A percentile compares a stretch with the other conserved stretches of the same genome.
phyloP scores from a whole-genome alignment of 805 yeast genomes.

The Torulaspora quercuum region DNA sequence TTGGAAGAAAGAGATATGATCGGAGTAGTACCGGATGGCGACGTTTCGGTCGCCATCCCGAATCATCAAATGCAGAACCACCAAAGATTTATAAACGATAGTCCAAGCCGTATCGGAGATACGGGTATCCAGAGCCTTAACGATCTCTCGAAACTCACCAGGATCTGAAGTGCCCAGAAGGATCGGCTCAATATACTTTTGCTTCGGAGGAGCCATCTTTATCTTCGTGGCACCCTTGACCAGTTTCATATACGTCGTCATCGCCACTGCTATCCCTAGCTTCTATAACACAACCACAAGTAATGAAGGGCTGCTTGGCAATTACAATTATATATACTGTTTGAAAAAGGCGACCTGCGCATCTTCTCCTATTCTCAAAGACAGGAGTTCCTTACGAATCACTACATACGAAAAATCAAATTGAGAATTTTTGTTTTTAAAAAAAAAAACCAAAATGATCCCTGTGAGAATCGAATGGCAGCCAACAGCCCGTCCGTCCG shows the following conservation, averaged over 20 bases:
- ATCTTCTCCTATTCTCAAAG: not conserved
- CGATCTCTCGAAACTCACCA: conserved; percentile 59
- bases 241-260: conserved; percentile 68
- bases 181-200: conserved; percentile 93
- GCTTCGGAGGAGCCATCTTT: conserved; percentile 95
- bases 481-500: conserved; percentile 1
- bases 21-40: conserved; percentile 58
- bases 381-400: too few species aligned
- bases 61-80: conserved; percentile 85
- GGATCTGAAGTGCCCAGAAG: conserved; percentile 45
- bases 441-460: too few species aligned
- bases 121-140: conserved; percentile 59
- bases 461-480: not conserved
- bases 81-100: conserved; percentile 76
- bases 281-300: too few species aligned
- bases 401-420: not conserved
- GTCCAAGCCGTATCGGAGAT: conserved; percentile 86
- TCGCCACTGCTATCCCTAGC: conserved; percentile 1
- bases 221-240: conserved; percentile 77
- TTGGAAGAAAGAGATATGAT: conserved; percentile 50
- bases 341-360: not conserved
- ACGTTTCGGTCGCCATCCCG: conserved; percentile 84
- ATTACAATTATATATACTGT: too few species aligned
- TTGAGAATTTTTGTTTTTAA: too few species aligned
- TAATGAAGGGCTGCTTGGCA: too few species aligned